Evolutionary conservation across 345 rosid genomes (phyloP).

Genomic region (Syzygium grande): DNA sequence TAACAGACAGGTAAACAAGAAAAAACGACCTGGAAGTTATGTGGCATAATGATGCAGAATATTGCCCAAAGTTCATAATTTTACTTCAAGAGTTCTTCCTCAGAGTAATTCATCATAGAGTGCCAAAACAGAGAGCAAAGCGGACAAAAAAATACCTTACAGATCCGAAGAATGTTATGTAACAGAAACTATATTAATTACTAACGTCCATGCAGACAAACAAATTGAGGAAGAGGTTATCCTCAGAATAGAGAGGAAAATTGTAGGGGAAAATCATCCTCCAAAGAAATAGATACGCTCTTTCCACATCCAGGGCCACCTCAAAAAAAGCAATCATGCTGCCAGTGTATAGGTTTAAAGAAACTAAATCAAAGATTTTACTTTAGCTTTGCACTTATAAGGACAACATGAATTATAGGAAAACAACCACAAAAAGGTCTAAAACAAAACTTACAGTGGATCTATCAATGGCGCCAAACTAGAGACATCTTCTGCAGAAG

Average conservation of each 20-base stretch:
- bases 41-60: neutral
- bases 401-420: neutral
- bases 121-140: neutral
- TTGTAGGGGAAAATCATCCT: neutral
- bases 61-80: neutral
- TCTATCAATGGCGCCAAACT: constrained; percentile 89
- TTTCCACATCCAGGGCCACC: neutral
- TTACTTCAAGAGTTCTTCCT: neutral
- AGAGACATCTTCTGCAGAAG: constrained; percentile 80
- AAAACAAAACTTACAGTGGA: constrained; percentile 70
- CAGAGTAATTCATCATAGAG: neutral
- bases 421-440: neutral
- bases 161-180: neutral
- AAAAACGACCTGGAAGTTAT: neutral
- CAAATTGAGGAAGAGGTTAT: neutral
- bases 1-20: neutral
- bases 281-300: neutral
- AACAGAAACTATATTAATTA: neutral
- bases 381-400: neutral
- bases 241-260: neutral
- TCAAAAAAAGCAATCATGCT: neutral
- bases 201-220: neutral
- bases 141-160: neutral
- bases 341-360: neutral
- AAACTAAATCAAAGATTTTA: neutral